Percentiles rank a stretch among this genome's conserved stretches.
Conservation (phyloP, 1,284 basidiomycete species). For the Fomitiporia mediterranea region DNA sequence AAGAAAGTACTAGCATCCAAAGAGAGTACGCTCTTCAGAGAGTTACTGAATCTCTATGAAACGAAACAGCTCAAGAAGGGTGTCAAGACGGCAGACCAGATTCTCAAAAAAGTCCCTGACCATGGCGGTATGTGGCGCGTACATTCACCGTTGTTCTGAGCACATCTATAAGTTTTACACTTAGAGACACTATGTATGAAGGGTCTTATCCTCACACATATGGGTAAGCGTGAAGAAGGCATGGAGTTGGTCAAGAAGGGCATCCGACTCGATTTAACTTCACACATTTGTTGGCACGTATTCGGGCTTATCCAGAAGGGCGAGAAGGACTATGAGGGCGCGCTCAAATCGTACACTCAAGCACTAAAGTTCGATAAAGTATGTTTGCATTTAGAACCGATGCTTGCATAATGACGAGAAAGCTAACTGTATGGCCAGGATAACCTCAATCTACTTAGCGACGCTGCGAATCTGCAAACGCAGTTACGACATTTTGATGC, state of each 20-base stretch:
- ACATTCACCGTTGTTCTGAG: constrained; percentile 13
- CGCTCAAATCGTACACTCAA: constrained; percentile 42
- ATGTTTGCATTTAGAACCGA: constrained; percentile 29
- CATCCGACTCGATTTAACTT: constrained; percentile 82
- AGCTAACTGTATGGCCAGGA: constrained; percentile 48
- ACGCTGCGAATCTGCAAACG: constrained; percentile 86
- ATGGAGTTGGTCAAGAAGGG: constrained; percentile 86
- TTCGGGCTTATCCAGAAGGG: constrained; percentile 91
- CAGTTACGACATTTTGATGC: constrained; percentile 84
- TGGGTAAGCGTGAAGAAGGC: constrained; percentile 82
- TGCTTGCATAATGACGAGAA: background rate
- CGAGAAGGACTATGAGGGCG: constrained; percentile 73
- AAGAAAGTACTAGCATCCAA: constrained; percentile 61
- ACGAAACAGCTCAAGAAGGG: constrained; percentile 87
- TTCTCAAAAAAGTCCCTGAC: constrained; percentile 93
- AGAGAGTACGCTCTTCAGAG: constrained; percentile 84
- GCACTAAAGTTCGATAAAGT: constrained; percentile 89
- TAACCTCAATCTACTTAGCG: constrained; percentile 90
- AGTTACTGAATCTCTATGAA: constrained; percentile 89
- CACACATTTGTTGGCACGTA: constrained; percentile 98
- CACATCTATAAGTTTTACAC: constrained; percentile 23
- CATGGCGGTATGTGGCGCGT: constrained; percentile 72
- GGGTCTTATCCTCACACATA: constrained; percentile 80
- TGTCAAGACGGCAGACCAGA: constrained; percentile 88
- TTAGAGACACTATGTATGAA: constrained; percentile 93